Evolutionary conservation across 768 basidiomycete genomes (phyloP).

Genomic region (Lactarius trivialis): DNA sequence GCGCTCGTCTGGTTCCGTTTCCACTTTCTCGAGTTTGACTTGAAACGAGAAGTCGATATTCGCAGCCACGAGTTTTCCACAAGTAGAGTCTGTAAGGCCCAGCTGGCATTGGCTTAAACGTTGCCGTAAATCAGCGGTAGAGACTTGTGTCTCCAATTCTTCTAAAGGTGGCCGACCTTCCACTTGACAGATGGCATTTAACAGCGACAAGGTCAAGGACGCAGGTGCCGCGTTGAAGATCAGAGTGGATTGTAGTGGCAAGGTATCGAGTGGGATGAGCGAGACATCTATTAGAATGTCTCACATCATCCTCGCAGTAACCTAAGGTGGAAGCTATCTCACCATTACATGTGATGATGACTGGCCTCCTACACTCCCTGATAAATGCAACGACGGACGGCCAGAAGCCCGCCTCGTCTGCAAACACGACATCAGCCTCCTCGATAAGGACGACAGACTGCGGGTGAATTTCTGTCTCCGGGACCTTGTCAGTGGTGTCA

Average conservation of each 20-base stretch:
- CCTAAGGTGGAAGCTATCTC: conserved; percentile 26
- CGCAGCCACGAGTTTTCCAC: background rate
- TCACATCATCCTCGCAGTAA: conserved; percentile 12
- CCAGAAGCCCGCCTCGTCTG: conserved; percentile 85
- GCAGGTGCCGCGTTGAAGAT: conserved; percentile 41
- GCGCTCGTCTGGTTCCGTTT: conserved; percentile 1
- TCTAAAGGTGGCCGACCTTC: conserved; percentile 18
- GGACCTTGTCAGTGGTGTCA: background rate
- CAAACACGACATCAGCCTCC: conserved; percentile 91
- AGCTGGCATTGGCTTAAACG: conserved; percentile 20
- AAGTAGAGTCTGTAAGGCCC: conserved; percentile 8
- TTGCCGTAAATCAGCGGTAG: conserved; percentile 20
- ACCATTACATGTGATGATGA: conserved; percentile 96
- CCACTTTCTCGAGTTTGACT: conserved; percentile 6
- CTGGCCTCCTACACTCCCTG: conserved; percentile 75
- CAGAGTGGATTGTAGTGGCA: conserved; percentile 72
- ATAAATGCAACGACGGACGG: conserved; percentile 75
- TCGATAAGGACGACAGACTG: conserved; percentile 91
- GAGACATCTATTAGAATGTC: conserved; percentile 48
- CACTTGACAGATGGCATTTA: conserved; percentile 20
- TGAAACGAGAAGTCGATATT: conserved; percentile 13
- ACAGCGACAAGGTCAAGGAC: conserved; percentile 23
- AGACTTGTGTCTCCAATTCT: background rate
- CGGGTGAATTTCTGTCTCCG: conserved; percentile 2
- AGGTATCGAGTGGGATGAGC: conserved; percentile 60